Base-by-base conservation (phyloP, 208 protist species). In the Trypanosoma caninum region DNA sequence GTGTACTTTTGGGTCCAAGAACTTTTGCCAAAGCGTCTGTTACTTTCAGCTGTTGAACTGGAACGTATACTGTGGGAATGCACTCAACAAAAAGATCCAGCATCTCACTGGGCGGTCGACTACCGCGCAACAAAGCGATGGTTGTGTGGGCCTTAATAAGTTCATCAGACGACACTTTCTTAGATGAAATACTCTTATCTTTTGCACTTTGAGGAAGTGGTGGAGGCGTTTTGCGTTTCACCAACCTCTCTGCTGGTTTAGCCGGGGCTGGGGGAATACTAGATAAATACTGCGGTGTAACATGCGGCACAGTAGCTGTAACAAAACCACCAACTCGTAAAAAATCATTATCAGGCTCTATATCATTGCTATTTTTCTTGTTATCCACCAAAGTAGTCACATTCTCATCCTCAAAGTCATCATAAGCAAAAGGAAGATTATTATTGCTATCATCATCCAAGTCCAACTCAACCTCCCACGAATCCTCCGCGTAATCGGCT, bases 81-180 rank as follows among this genome's bases (percentile, higher is more conserved):
- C 83, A 91, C 65, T 91, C 87, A 23, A 94, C 82, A 20, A 94
- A 70, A 18, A 85, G 72, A 51, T 91, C 72, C n/a, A 91, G 67
- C 69, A 94, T 69, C 63, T 90, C 68, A 25, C 47, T 37, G 1
- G 87, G 87, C 11, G 81, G 80, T 18, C 69, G 72, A 75, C 75
- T 80, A 2, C 84, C 82, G 25, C 76, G 72, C 13, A 77, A 58
- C 35, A 70, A 57, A 3, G 87, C 87, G 59, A 94, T 47, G 5
- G 62, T 48, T 31, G 84, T 88, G 73, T 94, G 87, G 20, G 69
- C 56, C 14, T 55, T 65, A 28, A 76, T 46, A 33, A 83, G 54
- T 48, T 80, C 77, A 37, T 79, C 75, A 1, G 74, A 38, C 9
- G 61, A 68, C 31, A 60, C 38, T 18, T 38, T 22, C 9, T 14